These are phyloP conservation scores for Lachancea fermentati DNA, from an alignment of 805 yeast genomes.

Conservation along the genomic window DNA sequence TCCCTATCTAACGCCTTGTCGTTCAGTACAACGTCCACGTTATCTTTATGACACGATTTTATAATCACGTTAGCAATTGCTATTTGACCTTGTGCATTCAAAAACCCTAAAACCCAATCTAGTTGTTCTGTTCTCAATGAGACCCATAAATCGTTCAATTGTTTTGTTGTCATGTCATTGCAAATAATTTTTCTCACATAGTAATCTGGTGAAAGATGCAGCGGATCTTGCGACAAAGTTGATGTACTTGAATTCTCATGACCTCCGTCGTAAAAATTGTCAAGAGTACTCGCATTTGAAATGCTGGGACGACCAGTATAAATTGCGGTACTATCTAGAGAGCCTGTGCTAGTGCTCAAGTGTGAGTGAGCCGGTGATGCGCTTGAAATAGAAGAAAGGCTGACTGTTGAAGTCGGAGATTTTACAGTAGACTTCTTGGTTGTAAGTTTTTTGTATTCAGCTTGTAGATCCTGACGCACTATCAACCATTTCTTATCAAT, in stretches of 20 bases:
- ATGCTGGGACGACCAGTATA: constrained; percentile 1
- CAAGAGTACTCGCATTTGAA: constrained; percentile 4
- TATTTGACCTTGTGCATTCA: constrained; percentile 76
- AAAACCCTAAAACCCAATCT: constrained; percentile 73
- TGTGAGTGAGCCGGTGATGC: constrained; percentile 1
- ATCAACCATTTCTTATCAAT: constrained; percentile 86
- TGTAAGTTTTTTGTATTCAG: constrained; percentile 59
- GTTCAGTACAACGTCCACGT: constrained; percentile 25
- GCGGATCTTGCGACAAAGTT: constrained; percentile 26
- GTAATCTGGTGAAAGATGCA: constrained; percentile 55
- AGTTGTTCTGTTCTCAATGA: constrained; percentile 85
- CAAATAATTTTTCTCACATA: constrained; percentile 72
- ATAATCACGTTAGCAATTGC: constrained; percentile 65
- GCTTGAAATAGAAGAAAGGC: background rate
- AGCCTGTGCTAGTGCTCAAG: background rate
- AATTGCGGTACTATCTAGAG: constrained; percentile 2
- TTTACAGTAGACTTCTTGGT: constrained; percentile 24
- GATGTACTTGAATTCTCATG: constrained; percentile 22
- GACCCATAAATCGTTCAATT: constrained; percentile 82
- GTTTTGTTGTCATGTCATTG: constrained; percentile 58
- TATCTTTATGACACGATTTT: constrained; percentile 34
- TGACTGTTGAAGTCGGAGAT: constrained; percentile 1
- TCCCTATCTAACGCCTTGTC: constrained; percentile 61
- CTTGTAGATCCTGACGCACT: constrained; percentile 76
- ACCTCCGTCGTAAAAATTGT: constrained; percentile 7